These are phyloP conservation scores for Pezicula neosporulosa DNA, from an alignment of 2,329 filamentous ascomycete genomes.

Conservation along the genomic window DNA sequence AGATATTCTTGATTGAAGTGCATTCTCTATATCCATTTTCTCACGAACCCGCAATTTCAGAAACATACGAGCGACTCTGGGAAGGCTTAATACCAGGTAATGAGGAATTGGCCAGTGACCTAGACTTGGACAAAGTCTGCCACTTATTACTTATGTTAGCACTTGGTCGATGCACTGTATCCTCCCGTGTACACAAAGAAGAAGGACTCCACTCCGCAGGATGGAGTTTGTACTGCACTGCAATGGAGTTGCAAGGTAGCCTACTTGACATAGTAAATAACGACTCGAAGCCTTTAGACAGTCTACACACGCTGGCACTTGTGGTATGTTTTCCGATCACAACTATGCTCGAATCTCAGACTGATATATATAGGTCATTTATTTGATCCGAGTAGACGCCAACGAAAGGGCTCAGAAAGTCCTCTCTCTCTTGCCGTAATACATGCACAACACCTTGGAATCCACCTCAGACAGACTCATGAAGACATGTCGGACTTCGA, in stretches of 20 bases:
- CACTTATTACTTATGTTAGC: neutral
- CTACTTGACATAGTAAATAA: neutral
- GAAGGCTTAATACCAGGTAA: neutral
- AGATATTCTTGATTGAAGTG: neutral
- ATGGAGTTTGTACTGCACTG: neutral
- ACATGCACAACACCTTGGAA: neutral
- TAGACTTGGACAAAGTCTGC: neutral
- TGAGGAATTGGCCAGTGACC: neutral
- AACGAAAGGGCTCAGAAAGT: neutral
- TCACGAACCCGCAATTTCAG: neutral
- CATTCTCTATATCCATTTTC: neutral
- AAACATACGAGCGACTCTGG: neutral
- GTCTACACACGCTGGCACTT: neutral
- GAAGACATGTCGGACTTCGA: neutral
- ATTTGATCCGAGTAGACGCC: neutral
- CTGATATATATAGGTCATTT: neutral
- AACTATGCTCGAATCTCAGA: neutral
- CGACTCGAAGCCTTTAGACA: neutral
- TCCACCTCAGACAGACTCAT: neutral
- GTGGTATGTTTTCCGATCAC: neutral
- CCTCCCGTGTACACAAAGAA: neutral
- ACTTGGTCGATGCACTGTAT: neutral
- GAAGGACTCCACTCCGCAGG: neutral
- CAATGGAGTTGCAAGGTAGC: neutral
- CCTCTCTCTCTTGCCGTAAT: neutral